Percentiles rank a stretch among this genome's conserved stretches.
Evolutionary conservation across 1,284 basidiomycete genomes (phyloP).

Genomic region (Fomitiporia mediterranea): DNA sequence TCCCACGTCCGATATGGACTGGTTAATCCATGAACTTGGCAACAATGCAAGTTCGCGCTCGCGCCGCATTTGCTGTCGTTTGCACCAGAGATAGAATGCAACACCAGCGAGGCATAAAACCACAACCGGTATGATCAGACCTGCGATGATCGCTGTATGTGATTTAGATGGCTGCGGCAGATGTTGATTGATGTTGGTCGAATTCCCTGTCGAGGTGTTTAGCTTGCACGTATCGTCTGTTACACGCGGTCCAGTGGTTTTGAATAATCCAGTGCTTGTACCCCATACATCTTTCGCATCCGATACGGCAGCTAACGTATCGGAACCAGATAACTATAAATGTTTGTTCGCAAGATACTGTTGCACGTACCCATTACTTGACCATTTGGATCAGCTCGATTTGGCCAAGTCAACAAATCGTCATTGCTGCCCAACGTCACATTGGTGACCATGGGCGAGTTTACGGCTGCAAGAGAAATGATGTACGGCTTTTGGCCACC

Average conservation of each 20-base stretch:
- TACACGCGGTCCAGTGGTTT: conserved; percentile 13
- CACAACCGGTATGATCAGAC: conserved; percentile 10
- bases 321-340: conserved; percentile 1
- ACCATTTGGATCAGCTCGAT: conserved; percentile 38
- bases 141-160: not conserved
- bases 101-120: not conserved
- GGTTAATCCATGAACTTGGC: conserved; percentile 16
- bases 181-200: conserved; percentile 15
- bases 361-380: conserved; percentile 40
- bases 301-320: conserved; percentile 5
- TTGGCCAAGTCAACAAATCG: conserved; percentile 43
- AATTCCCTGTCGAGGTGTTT: conserved; percentile 12
- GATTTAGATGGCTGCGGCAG: conserved; percentile 2
- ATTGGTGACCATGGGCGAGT: conserved; percentile 40
- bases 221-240: conserved; percentile 12
- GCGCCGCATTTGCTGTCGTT: not conserved
- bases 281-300: conserved; percentile 19
- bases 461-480: conserved; percentile 37
- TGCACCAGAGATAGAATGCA: conserved; percentile 8
- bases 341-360: not conserved
- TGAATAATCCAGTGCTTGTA: conserved; percentile 13
- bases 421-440: conserved; percentile 36
- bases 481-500: conserved; percentile 46
- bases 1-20: not conserved
- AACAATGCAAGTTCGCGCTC: conserved; percentile 11